Base-by-base conservation (phyloP, 345 rosid genomes). In the Salix caprea region DNA sequence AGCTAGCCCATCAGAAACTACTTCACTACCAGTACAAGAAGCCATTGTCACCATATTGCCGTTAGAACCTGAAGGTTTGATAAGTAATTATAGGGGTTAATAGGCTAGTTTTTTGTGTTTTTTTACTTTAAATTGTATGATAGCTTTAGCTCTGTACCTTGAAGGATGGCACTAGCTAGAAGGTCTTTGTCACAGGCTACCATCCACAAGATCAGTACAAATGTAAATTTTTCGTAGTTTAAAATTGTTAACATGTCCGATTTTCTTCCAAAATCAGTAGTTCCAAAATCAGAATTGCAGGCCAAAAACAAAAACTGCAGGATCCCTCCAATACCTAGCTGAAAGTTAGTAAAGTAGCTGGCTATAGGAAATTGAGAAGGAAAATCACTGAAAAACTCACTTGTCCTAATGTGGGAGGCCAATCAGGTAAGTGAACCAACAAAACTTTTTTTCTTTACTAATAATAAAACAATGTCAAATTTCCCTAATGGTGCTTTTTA, bases 31-130 rank as follows among this genome's bases (percentile, higher is more conserved):
- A 56, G 70, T 67, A 40, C 90, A 81, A 34, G 84, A 83, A 76
- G 84, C 64, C 62, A 70, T 81, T 58, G 68, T 87, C 34, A 84
- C 34, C 54, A 72, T 91, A 75, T 74, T 81, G 28, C 93, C 92
- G 67, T 76, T 90, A 48, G 88, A 84, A 70, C 95, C 91, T 48
- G 93, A 90, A 81, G 85, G 85, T 71, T 80, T 87, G 62, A 65
- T 86, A 58, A 84, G 73, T 8, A 56, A 77, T 37, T 84, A 84
- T 64, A 91, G 88, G 77, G 89, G 81, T 40, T 40, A 80, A 77
- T 69, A 72, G 64, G 78, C 69, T 72, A 67, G 50, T 65, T 61
- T 54, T 66, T 28, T 28, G 62, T 28, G 2, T n/a, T 2, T 26
- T 26, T 4, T 1, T 50, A 70, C 18, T 56, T 68, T 71, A 42